Base-by-base conservation (phyloP, 2,329 filamentous ascomycete genomes). In the Fusarium sp. region DNA sequence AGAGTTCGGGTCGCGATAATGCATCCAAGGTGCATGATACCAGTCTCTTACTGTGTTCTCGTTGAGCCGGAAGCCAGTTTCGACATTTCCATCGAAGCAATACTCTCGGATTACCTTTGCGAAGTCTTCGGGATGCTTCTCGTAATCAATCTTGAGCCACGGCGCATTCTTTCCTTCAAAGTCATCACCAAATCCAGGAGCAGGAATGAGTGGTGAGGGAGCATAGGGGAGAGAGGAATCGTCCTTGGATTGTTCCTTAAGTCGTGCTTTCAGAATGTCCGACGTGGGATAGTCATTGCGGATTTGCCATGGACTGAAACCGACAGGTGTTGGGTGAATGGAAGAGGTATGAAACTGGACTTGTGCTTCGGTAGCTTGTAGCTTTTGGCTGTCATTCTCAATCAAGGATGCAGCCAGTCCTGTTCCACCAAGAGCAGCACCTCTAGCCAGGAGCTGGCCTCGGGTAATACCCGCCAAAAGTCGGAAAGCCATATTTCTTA, bases 21-120 rank as follows among this genome's bases (percentile, higher is more conserved):
- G 48, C 56, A 60, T 60, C 56, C 56, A 55, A 3, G 48, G 56
- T 6, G 56, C 48, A 9, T 60, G 48, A 8, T 60, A 60, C 56
- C 56, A 60, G 14, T 40, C 32, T 26, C 56, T 48, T 3, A 60
- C 20, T 4, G 8, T 42, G 30, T 55, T 54, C 10, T 60, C 56
- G 6, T 60, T 32, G 9, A 54, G 30, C 7, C 48, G 20, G 11
- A 60, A 60, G 1, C 5, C 27, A 2, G 32, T 54, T 1, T 53
- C 17, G 6, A 55, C 37, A 41, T 55, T 60, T 3, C 56, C 56
- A 12, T 54, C 56, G 26, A 60, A 60, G 15, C 56, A 60, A 23
- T 55, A 55, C 37, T 55, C 12, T 30, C 11, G 35, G 20, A 55
- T 42, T 5, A 9, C 17, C 14, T 44, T 4, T 1, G 37, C 56